These are phyloP conservation scores for Alternaria arborescens DNA, from an alignment of 2,329 filamentous ascomycete species.

Conservation along the genomic window DNA sequence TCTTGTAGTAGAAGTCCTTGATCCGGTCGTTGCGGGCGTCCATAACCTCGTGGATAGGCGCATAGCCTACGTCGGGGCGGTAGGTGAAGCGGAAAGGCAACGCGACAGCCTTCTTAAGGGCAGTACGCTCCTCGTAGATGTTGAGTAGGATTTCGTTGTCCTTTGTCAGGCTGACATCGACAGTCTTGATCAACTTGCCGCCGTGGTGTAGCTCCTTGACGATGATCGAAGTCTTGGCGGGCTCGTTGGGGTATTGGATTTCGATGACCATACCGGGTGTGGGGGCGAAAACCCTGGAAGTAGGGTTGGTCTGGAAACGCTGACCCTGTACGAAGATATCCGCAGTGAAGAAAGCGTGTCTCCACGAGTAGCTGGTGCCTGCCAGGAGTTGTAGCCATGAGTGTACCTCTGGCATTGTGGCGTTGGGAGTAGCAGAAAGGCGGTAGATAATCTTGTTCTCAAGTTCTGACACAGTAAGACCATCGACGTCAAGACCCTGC, in stretches of 20 bases:
- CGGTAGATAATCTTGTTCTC: conserved; percentile 83
- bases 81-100: conserved; percentile 90
- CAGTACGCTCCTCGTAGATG: conserved; percentile 92
- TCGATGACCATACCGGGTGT: conserved; percentile 88
- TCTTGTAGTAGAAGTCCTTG: conserved; percentile 98
- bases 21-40: conserved; percentile 94
- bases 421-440: conserved; percentile 76
- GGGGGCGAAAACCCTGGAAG: conserved; percentile 89
- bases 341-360: conserved; percentile 90
- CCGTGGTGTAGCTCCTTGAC: conserved; percentile 88
- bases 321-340: conserved; percentile 95
- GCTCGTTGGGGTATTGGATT: conserved; percentile 81
- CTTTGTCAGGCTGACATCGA: conserved; percentile 80
- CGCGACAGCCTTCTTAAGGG: conserved; percentile 80
- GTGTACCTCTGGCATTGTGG: conserved; percentile 78
- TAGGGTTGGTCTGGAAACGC: conserved; percentile 96
- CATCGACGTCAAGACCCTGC: conserved; percentile 76
- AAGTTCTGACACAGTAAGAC: conserved; percentile 83
- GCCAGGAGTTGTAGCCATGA: conserved; percentile 90
- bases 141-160: conserved; percentile 85
- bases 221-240: conserved; percentile 81
- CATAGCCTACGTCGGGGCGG: conserved; percentile 93
- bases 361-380: conserved; percentile 86
- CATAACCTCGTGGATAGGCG: conserved; percentile 98
- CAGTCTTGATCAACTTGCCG: conserved; percentile 86